These are phyloP conservation scores for Neopestalotiopsis sp. DNA, from an alignment of 2,329 filamentous ascomycete species.

Conservation along the genomic window DNA sequence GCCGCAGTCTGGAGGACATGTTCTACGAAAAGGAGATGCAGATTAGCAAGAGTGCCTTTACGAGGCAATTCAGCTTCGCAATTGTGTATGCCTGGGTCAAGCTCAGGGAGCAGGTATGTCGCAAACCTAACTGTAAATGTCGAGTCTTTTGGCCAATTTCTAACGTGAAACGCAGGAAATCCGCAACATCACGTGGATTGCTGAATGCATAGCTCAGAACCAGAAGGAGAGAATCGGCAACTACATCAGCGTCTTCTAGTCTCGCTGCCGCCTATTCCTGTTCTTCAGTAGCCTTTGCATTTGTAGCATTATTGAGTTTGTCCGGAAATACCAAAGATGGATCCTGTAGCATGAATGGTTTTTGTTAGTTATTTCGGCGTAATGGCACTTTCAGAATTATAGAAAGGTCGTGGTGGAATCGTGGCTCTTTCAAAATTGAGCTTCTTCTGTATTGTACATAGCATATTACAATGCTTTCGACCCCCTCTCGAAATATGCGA, in stretches of 20 bases:
- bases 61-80: conserved; percentile 91
- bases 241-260: conserved; percentile 95
- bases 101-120: conserved; percentile 88
- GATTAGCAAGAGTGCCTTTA: conserved; percentile 93
- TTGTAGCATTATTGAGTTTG: conserved; percentile 51
- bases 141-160: not conserved
- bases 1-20: conserved; percentile 86
- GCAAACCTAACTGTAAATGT: not conserved
- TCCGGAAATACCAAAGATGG: conserved; percentile 13
- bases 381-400: conserved; percentile 2
- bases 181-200: conserved; percentile 99
- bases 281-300: conserved; percentile 28
- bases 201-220: conserved; percentile 99
- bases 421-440: conserved; percentile 15
- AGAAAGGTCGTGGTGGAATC: conserved; percentile 7
- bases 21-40: conserved; percentile 99
- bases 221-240: conserved; percentile 99
- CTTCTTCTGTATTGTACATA: conserved; percentile 55
- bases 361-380: conserved; percentile 16
- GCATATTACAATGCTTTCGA: conserved; percentile 23
- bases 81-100: conserved; percentile 99
- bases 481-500: conserved; percentile 12
- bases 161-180: conserved; percentile 75
- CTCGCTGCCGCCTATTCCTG: conserved; percentile 20
- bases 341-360: conserved; percentile 21